These are phyloP conservation scores for Endogone sp. DNA, from an alignment of 192 early-diverging fungal genomes.

Conservation along the genomic window DNA sequence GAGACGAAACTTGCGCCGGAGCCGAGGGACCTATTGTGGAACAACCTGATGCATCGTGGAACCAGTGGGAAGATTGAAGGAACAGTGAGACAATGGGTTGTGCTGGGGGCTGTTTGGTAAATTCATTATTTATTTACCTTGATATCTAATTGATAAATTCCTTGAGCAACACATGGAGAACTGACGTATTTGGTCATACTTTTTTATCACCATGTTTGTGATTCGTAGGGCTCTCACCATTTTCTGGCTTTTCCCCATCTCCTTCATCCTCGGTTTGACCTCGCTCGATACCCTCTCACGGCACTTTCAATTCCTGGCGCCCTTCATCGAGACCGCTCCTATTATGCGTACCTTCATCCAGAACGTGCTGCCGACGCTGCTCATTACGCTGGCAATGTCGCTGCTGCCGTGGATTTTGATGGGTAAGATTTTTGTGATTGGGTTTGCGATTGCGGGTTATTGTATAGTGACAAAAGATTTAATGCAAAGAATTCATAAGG, in stretches of 20 bases:
- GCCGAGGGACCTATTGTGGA: slow-evolving; percentile 61
- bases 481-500: too few species aligned
- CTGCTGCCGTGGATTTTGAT: slow-evolving; percentile 53
- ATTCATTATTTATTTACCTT: background rate
- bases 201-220: background rate
- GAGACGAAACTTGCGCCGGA: slow-evolving; percentile 54
- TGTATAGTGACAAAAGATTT: too few species aligned
- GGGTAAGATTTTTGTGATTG: slow-evolving; percentile 26
- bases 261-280: slow-evolving; percentile 51
- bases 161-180: too few species aligned
- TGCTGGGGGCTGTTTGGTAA: slow-evolving; percentile 27
- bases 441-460: background rate
- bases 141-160: background rate
- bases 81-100: slow-evolving; percentile 41
- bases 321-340: slow-evolving; percentile 38
- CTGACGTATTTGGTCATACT: background rate
- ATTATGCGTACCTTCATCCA: slow-evolving; percentile 41
- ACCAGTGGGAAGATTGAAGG: slow-evolving; percentile 39
- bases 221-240: slow-evolving; percentile 48
- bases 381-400: slow-evolving; percentile 48
- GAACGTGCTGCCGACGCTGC: slow-evolving; percentile 54
- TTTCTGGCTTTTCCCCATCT: slow-evolving; percentile 63
- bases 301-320: slow-evolving; percentile 38
- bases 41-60: slow-evolving; percentile 43
- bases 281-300: slow-evolving; percentile 44